Evolutionary conservation across 208 protist genomes (phyloP).

Genomic region (Trichomonas gallinae): DNA sequence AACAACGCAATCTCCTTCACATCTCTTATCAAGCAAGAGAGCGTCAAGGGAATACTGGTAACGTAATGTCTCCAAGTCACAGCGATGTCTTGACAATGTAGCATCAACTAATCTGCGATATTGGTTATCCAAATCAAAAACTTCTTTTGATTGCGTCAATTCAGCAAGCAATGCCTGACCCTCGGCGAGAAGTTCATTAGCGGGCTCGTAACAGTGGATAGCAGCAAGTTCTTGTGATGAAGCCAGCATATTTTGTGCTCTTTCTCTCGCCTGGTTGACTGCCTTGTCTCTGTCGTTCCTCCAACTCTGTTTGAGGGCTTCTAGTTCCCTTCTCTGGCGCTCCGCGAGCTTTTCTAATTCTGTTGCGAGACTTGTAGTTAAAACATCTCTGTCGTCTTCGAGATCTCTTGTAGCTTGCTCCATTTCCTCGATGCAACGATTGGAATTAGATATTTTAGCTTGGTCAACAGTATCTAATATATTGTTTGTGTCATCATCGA

Average conservation of each 20-base stretch:
- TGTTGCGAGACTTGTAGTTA: not conserved
- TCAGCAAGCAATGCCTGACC: not conserved
- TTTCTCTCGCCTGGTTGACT: not conserved
- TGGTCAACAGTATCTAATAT: not conserved
- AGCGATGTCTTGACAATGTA: not conserved
- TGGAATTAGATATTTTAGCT: not conserved
- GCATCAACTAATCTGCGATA: not conserved
- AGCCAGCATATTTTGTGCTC: not conserved
- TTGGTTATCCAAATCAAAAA: not conserved
- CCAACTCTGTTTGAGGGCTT: not conserved
- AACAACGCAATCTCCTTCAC: not conserved
- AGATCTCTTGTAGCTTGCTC: not conserved
- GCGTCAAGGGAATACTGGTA: not conserved
- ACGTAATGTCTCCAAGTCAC: not conserved
- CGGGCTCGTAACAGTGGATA: not conserved
- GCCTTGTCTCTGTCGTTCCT: not conserved
- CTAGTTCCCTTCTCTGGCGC: not conserved
- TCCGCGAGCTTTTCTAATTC: not conserved
- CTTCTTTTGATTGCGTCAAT: not conserved
- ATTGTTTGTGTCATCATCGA: not conserved
- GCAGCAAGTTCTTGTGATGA: not conserved
- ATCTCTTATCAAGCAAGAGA: not conserved
- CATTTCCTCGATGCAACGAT: not conserved
- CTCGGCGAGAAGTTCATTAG: not conserved
- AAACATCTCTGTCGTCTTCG: not conserved